Conservation (phyloP, 208 protist genomes). For the Acanthamoeba lugdunensis region DNA sequence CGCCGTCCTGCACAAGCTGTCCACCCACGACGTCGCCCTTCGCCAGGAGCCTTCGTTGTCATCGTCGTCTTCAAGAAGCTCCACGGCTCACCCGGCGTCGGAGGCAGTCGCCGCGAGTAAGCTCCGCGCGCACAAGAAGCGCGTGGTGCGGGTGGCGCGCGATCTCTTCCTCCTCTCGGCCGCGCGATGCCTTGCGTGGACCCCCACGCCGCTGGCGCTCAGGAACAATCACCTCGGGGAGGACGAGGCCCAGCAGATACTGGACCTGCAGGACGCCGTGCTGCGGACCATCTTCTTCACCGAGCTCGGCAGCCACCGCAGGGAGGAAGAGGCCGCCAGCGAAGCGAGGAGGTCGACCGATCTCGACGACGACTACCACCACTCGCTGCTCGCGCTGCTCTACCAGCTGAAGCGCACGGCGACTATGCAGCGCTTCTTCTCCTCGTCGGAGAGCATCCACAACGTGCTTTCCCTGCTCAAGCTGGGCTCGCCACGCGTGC, state of each 20-base stretch:
- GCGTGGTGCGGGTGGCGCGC: background rate
- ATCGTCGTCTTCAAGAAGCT: background rate
- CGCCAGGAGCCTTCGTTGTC: background rate
- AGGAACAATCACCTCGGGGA: background rate
- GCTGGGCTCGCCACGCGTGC: slow-evolving; percentile 39
- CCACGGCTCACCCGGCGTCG: background rate
- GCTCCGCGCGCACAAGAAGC: background rate
- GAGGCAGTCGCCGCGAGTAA: background rate
- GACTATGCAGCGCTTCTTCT: slow-evolving; percentile 30
- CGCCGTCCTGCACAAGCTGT: background rate
- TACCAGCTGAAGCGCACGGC: slow-evolving; percentile 61
- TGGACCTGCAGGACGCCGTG: slow-evolving; percentile 11
- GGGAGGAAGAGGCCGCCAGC: background rate
- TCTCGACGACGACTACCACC: slow-evolving; percentile 46
- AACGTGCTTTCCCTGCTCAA: slow-evolving; percentile 49
- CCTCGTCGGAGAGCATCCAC: slow-evolving; percentile 30
- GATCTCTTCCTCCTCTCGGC: background rate
- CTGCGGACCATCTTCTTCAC: slow-evolving; percentile 11
- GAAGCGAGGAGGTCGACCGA: background rate
- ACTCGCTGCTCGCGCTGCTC: slow-evolving; percentile 28
- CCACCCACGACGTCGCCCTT: background rate
- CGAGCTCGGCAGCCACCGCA: background rate
- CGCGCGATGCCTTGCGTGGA: slow-evolving; percentile 41
- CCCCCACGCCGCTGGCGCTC: background rate
- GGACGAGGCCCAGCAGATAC: background rate